Evolutionary conservation across 306 rosid genomes (phyloP), one percentile per base, ranked within the genome.

Genomic region (Corylus heterophylla): DNA sequence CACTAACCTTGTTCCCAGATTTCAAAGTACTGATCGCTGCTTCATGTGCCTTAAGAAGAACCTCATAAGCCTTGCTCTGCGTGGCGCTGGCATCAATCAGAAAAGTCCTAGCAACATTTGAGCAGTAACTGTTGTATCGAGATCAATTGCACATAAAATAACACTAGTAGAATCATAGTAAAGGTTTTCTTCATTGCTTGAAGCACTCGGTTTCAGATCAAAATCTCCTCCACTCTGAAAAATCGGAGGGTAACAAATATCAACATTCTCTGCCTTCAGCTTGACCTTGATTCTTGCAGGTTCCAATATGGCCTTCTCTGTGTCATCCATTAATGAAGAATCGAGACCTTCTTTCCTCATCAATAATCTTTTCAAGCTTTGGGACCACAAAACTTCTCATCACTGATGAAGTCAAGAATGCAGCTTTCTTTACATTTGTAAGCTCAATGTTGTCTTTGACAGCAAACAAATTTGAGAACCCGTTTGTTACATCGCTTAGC

Each of bases 161-260:
- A 91, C 97, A 75, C 97, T 92, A 13, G 94, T 92, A 78, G 93
- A 85, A 58, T 94, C 97, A 76, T 92, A 94, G 80, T 94, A 81
- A 73, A 94, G 94, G 69, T 80, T 77, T 51, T 92, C 97, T 27
- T 92, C 97, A 22, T 89, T 90, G 84, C 97, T 94, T 74, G 92
- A 94, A 83, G 98, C 98, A 83, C 97, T 91, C 16, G 98, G 98
- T 74, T 87, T 88, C 80, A 94, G 97, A 88, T 94, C 98, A 88
- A 88, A 94, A 78, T 83, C 89, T 22, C 94, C 98, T n/a, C 98
- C 98, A 73, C 98, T 94, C 84, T 94, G 97, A 81, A 92, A 92
- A 76, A 94, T 92, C 55, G 98, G 97, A 20, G 98, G 98, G 80
- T 92, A 94, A 81, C 97, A 90, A 39, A 94, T 94, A 82, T 94